These are phyloP conservation scores for Dactylonectria macrodidyma DNA, from an alignment of 2,329 filamentous ascomycete genomes.

Conservation along the genomic window DNA sequence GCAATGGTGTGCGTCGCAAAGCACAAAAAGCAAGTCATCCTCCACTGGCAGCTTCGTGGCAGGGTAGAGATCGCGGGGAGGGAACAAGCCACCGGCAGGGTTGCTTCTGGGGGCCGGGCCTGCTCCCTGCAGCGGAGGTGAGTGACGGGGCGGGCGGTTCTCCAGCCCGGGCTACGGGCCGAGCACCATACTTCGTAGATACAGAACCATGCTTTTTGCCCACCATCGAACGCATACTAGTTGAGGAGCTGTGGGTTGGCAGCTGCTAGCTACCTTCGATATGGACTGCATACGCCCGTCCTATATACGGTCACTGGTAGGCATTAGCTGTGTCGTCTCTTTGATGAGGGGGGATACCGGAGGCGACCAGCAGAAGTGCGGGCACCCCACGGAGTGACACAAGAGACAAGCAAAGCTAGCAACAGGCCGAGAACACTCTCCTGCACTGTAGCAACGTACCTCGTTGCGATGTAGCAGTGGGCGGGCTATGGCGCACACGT, in stretches of 20 bases:
- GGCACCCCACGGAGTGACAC: slow-evolving; percentile 11
- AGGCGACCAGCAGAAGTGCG: slow-evolving; percentile 9
- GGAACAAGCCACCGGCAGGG: slow-evolving; percentile 39
- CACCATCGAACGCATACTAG: background rate
- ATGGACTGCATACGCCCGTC: background rate
- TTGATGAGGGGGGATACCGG: slow-evolving; percentile 2
- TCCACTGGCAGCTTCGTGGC: slow-evolving; percentile 31
- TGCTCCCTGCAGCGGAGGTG: slow-evolving; percentile 38
- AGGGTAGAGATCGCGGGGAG: slow-evolving; percentile 43
- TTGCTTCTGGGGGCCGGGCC: slow-evolving; percentile 19
- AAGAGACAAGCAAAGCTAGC: background rate
- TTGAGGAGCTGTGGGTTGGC: background rate
- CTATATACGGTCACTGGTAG: background rate
- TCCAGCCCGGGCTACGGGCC: slow-evolving; percentile 1
- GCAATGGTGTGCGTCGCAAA: slow-evolving; percentile 26
- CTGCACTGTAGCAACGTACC: background rate
- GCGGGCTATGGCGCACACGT: background rate
- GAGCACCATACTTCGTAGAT: background rate
- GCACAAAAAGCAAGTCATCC: slow-evolving; percentile 34
- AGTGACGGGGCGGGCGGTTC: slow-evolving; percentile 14
- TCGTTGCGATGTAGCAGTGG: slow-evolving; percentile 7
- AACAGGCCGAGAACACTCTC: background rate
- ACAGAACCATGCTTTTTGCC: slow-evolving; percentile 6
- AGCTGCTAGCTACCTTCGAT: background rate
- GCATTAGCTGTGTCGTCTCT: slow-evolving; percentile 19